These are phyloP conservation scores for Candida sp. DNA, from an alignment of 1,139 yeast genomes.

Conservation along the genomic window DNA sequence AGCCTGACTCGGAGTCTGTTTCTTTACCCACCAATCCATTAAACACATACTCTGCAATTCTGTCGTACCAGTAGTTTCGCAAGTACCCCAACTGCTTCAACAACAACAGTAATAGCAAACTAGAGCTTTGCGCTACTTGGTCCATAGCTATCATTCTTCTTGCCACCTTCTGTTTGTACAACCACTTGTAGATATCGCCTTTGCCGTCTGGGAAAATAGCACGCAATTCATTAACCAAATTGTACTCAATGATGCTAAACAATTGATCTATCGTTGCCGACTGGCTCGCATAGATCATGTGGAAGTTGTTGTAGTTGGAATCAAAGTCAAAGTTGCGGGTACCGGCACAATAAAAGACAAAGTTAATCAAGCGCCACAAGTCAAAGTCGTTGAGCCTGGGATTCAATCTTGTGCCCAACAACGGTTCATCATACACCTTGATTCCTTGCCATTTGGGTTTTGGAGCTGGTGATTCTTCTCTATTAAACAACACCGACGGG, in stretches of 20 bases:
- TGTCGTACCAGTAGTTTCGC: constrained; percentile 32
- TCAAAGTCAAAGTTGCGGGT: constrained; percentile 24
- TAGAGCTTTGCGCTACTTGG: constrained; percentile 8
- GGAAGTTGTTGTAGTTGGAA: constrained; percentile 23
- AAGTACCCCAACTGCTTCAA: constrained; percentile 22
- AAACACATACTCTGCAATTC: constrained; percentile 32
- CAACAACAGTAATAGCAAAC: constrained; percentile 15
- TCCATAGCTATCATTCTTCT: constrained; percentile 4
- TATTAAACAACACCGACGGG: constrained; percentile 17
- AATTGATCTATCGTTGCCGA: constrained; percentile 21
- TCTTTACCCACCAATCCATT: too few relatives aligned
- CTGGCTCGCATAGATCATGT: constrained; percentile 26
- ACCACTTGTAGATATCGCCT: constrained; percentile 8
- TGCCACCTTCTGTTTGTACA: neutral
- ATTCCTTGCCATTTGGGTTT: constrained; percentile 16
- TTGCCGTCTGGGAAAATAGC: constrained; percentile 1
- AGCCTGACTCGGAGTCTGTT: too few relatives aligned
- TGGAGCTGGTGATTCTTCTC: neutral
- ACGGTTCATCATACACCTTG: constrained; percentile 34
- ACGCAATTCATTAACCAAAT: constrained; percentile 18
- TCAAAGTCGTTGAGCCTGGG: constrained; percentile 25
- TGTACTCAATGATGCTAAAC: constrained; percentile 24
- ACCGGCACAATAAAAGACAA: constrained; percentile 42
- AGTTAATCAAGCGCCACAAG: constrained; percentile 36
- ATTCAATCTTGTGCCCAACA: constrained; percentile 27